A percentile compares a stretch with the other conserved stretches of the same genome.
Evolutionary conservation across 306 rosid genomes (phyloP).

Genomic region (Urtica urens): DNA sequence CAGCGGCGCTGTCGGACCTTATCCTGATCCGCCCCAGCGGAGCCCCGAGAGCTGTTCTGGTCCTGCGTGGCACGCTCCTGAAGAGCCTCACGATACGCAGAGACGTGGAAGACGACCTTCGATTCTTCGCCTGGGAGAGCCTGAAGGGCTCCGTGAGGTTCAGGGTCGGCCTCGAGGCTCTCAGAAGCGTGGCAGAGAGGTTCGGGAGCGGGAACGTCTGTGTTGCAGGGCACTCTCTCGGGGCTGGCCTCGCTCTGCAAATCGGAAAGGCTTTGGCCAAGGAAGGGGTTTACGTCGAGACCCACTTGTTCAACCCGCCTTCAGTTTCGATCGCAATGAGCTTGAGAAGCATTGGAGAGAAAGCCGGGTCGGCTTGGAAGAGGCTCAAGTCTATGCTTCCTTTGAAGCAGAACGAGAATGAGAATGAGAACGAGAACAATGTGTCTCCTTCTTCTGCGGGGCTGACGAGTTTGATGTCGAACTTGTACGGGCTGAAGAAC

Average conservation of each 20-base stretch:
- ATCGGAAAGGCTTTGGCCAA: slow-evolving; percentile 79
- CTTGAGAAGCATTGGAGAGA: slow-evolving; percentile 53
- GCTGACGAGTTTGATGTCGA: slow-evolving; percentile 42
- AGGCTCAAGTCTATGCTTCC: slow-evolving; percentile 71
- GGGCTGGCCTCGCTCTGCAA: slow-evolving; percentile 93
- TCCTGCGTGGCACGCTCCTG: slow-evolving; percentile 81
- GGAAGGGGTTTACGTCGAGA: slow-evolving; percentile 68
- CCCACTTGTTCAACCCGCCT: slow-evolving; percentile 94
- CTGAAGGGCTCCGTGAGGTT: slow-evolving; percentile 83
- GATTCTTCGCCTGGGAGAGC: slow-evolving; percentile 94
- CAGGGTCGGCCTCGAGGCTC: slow-evolving; percentile 44
- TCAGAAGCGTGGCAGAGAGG: slow-evolving; percentile 41
- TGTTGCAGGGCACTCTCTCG: slow-evolving; percentile 86
- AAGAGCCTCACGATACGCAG: slow-evolving; percentile 68
- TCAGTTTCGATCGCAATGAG: slow-evolving; percentile 80
- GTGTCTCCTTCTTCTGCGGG: slow-evolving; percentile 9
- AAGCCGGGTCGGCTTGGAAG: slow-evolving; percentile 63
- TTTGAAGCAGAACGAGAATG: slow-evolving; percentile 25
- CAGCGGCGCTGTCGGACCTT: slow-evolving; percentile 59
- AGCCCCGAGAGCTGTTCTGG: slow-evolving; percentile 83
- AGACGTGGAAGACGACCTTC: slow-evolving; percentile 88
- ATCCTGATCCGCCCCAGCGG: slow-evolving; percentile 67
- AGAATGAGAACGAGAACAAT: slow-evolving; percentile 19
- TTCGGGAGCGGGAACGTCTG: slow-evolving; percentile 71
- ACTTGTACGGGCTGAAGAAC: slow-evolving; percentile 28